Evolutionary conservation across 2,329 filamentous ascomycete genomes (phyloP), one percentile per base, ranked within the genome.

Genomic region (Clonostachys solani): DNA sequence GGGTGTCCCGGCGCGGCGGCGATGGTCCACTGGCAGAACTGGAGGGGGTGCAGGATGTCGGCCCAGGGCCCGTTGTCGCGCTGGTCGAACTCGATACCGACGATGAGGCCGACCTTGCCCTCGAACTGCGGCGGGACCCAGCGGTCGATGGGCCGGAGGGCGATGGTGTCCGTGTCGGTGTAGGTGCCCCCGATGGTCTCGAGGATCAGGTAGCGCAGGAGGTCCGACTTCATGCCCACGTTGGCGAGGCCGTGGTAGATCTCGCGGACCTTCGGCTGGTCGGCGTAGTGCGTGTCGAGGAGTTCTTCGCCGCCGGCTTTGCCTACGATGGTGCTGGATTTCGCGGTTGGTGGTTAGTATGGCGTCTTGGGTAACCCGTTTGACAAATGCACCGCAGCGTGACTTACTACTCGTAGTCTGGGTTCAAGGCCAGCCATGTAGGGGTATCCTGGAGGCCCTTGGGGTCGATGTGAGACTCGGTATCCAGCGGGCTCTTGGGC

Each of bases 121-220:
- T 54, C 54, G 18, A 54, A n/a, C 2, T 47, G 15, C 12, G 36
- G 33, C 5, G 58, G 54, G 5, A 59, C 44, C 57, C 57, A 60
- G 3, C 44, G 12, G n/a, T 74, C 62, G 46, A 81, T 63, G 0
- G 78, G 72, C 33, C 69, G 68, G 13, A 81, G 60, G 9, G 75
- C 74, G 54, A 80, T 73, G 13, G 81, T 78, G 53, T 83, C 80
- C 44, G 81, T 80, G 53, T 83, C 80, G 34, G 44, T 46, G 35
- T 46, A 46, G n/a, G 40, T 37, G 35, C 44, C 44, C 2, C 44
- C 44, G 9, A 63, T 58, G 3, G 46, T 46, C 15, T 34, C 42
- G 17, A 60, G 52, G 37, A 60, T 35, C 4, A 60, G 53, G 47
- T 60, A 59, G 5, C 57, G 56, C 2, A 60, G 50, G 12, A 60